Conservation (phyloP, 2,329 filamentous ascomycete species). For the Phyllachora maydis region DNA sequence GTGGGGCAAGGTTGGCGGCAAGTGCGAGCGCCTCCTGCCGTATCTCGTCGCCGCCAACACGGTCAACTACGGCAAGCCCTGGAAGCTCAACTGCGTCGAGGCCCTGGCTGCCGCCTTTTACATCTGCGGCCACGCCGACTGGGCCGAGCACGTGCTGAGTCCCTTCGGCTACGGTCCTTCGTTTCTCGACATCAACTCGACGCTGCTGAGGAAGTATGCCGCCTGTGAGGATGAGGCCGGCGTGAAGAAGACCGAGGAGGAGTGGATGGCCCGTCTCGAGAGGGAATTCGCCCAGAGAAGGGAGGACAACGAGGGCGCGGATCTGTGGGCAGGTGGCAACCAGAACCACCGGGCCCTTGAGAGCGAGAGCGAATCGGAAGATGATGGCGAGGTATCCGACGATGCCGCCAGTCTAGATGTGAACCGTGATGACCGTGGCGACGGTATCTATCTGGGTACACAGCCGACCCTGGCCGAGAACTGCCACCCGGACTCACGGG, state of each 20-base stretch:
- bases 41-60: conserved; percentile 94
- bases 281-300: conserved; percentile 71
- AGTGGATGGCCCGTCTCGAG: conserved; percentile 80
- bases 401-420: conserved; percentile 19
- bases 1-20: conserved; percentile 78
- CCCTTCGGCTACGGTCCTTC: conserved; percentile 77
- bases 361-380: conserved; percentile 16
- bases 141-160: conserved; percentile 66
- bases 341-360: conserved; percentile 48
- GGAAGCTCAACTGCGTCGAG: conserved; percentile 89
- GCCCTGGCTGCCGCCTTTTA: conserved; percentile 81
- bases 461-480: conserved; percentile 15
- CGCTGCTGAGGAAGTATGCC: conserved; percentile 66
- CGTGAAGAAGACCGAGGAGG: conserved; percentile 66
- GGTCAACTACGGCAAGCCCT: conserved; percentile 93
- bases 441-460: conserved; percentile 41
- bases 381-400: conserved; percentile 24
- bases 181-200: conserved; percentile 79
- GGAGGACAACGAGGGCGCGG: conserved; percentile 41
- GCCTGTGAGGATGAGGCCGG: conserved; percentile 63
- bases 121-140: conserved; percentile 81
- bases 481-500: too few species aligned
- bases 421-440: conserved; percentile 19
- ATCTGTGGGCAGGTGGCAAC: conserved; percentile 85
- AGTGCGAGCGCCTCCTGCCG: conserved; percentile 74